Base-by-base conservation (phyloP, 2,329 filamentous ascomycete genomes). In the Fusarium longipes region DNA sequence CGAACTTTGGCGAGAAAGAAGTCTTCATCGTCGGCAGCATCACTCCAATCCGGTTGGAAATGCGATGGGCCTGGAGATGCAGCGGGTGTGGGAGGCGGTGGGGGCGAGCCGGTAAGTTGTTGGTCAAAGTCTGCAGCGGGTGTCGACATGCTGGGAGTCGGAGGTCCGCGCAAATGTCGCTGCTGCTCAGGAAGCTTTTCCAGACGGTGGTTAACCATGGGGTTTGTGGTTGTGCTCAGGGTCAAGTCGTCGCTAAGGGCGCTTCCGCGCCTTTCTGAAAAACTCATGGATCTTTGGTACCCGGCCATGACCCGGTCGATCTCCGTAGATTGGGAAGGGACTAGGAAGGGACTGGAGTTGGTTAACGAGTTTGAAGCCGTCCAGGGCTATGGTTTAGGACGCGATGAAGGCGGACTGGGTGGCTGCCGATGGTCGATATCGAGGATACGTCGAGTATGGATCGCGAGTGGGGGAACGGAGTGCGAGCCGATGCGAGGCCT, bases 11-110 rank as follows among this genome's bases (percentile, higher is more conserved):
- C 85, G 54, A 96, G 86, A 72, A 95, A 92, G 68, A 91, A 87
- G 75, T 97, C 93, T 77, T 97, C 93, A 74, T 93, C 88, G 62
- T 93, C 91, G 39, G 90, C 89, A 20, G 90, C 89, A 64, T 89
- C 88, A 74, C 89, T 92, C 91, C 92, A 94, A 79, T 93, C 90
- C 14, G 86, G 85, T 66, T 87, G 86, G 62, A 81, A 82, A 69
- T 87, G 83, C 8, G 86, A 84, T 8, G 88, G 88, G 3, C 88
- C 87, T 6, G 88, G 88, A 38, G 87, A 90, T 12, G 88, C 88
- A 20, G 88, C 88, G 22, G 88, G 88, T 3, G 88, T 90, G 3
- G 88, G 88, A 39, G 88, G 88, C 27, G 87, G 87, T 14, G 88
- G 88, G 33, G 88, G 87, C 32, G 86, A 88, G 43, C 85, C 85